phyloP scores from a whole-genome alignment of 768 basidiomycete genomes.

The Boletus vermiculosoides region DNA sequence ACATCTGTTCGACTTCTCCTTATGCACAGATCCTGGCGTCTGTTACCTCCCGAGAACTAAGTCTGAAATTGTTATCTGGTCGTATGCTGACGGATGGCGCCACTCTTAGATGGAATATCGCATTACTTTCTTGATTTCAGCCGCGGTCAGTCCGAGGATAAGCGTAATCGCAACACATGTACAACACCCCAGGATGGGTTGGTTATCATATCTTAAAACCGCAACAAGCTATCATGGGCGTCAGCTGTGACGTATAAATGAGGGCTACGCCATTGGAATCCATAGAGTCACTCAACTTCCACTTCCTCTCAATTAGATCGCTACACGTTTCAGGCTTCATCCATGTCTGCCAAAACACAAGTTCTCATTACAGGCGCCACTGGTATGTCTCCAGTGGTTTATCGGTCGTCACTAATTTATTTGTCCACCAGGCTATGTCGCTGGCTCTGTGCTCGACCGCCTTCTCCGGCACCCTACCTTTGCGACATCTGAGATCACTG shows the following conservation, averaged over 20 bases:
- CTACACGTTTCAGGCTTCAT: not conserved
- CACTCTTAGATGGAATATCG: no score
- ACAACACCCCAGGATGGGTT: no score
- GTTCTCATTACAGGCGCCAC: constrained; percentile 24
- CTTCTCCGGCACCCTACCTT: constrained; percentile 29
- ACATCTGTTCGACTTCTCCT: not conserved
- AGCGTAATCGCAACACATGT: no score
- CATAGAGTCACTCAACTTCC: not conserved
- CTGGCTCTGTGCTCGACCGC: constrained; percentile 32
- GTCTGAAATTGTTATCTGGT: not conserved
- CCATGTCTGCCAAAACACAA: constrained; percentile 23
- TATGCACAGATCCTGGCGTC: not conserved
- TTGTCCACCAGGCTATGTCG: constrained; percentile 31
- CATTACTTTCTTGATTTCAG: no score
- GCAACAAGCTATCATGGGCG: not conserved
- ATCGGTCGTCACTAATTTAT: not conserved
- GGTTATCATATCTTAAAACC: not conserved
- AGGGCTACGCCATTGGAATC: not conserved
- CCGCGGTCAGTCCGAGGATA: no score
- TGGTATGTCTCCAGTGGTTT: constrained; percentile 4
- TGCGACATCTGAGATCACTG: constrained; percentile 24
- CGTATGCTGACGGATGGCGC: no score
- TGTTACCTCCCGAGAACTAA: not conserved
- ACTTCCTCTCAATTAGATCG: not conserved
- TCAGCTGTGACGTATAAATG: constrained; percentile 3